Conservation (phyloP, 2,329 filamentous ascomycete genomes). For the Alternaria triticina region DNA sequence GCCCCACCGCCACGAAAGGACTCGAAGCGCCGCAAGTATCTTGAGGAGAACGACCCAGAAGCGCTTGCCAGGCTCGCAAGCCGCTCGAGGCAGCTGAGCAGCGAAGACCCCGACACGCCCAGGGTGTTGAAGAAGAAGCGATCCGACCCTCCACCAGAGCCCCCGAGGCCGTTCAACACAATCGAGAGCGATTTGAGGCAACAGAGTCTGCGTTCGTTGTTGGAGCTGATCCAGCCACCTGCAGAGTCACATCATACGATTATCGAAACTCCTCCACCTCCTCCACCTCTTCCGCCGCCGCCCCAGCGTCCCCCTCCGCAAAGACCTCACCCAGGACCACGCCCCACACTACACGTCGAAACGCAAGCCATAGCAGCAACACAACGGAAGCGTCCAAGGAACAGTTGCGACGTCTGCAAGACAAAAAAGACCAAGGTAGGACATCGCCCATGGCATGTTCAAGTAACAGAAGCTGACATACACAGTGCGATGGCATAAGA, state of each 20-base stretch:
- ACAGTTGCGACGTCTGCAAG: conserved; percentile 47
- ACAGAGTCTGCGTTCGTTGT: conserved; percentile 45
- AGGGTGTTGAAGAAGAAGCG: conserved; percentile 34
- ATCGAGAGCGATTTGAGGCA: conserved; percentile 47
- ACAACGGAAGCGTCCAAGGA: conserved; percentile 34
- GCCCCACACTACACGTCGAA: conserved; percentile 5
- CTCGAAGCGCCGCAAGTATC: conserved; percentile 46
- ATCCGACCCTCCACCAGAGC: conserved; percentile 25
- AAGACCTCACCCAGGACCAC: conserved; percentile 3
- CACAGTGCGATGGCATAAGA: conserved; percentile 44
- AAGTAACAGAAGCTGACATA: conserved; percentile 13
- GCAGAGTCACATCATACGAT: conserved; percentile 15
- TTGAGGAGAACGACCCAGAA: conserved; percentile 46
- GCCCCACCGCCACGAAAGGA: conserved; percentile 50
- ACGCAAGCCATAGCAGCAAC: conserved; percentile 13
- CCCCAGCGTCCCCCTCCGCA: conserved; percentile 2
- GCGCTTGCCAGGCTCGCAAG: conserved; percentile 34
- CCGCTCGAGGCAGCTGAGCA: conserved; percentile 30
- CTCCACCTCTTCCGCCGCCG: conserved; percentile 15
- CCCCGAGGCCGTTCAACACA: conserved; percentile 35
- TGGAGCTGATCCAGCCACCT: conserved; percentile 44
- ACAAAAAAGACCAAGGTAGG: conserved; percentile 46
- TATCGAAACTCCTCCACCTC: conserved; percentile 22
- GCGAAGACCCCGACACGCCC: conserved; percentile 23
- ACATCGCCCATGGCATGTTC: neutral